A percentile compares a stretch with the other conserved stretches of the same genome.
Conservation (phyloP, 2,329 filamentous ascomycete species). For the Alternaria triticina region DNA sequence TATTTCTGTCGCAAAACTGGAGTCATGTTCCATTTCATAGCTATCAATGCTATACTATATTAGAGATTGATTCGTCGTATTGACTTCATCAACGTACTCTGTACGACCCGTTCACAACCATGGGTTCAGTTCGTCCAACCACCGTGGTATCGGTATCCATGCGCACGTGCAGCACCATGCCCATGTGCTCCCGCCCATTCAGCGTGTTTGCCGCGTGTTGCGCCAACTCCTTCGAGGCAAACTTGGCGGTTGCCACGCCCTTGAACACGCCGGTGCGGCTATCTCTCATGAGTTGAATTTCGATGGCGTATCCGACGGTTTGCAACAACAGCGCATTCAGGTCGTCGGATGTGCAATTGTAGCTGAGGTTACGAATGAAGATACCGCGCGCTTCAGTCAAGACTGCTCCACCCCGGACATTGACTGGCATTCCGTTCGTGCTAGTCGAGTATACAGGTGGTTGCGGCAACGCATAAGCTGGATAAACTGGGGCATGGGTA, state of each 20-base stretch:
- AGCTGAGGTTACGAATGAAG: slow-evolving; percentile 44
- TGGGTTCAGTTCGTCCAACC: slow-evolving; percentile 38
- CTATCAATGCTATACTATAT: slow-evolving; percentile 22
- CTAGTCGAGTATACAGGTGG: slow-evolving; percentile 39
- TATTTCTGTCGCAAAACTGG: not conserved
- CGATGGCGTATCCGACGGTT: slow-evolving; percentile 31
- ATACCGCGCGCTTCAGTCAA: slow-evolving; percentile 48
- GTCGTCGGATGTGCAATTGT: slow-evolving; percentile 32
- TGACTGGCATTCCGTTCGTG: slow-evolving; percentile 44
- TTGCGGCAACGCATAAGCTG: slow-evolving; percentile 21
- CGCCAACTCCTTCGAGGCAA: slow-evolving; percentile 39
- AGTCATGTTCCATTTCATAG: not conserved
- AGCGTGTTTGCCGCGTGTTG: slow-evolving; percentile 35
- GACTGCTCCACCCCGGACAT: slow-evolving; percentile 43
- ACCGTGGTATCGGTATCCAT: slow-evolving; percentile 44
- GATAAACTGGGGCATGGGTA: slow-evolving; percentile 22
- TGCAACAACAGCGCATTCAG: slow-evolving; percentile 37
- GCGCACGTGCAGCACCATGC: slow-evolving; percentile 41
- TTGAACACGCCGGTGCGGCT: slow-evolving; percentile 34
- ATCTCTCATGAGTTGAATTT: slow-evolving; percentile 36
- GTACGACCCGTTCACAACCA: slow-evolving; percentile 39
- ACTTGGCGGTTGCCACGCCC: slow-evolving; percentile 43
- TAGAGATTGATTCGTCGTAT: slow-evolving; percentile 3
- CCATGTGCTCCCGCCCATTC: slow-evolving; percentile 37
- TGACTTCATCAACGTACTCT: slow-evolving; percentile 17